These are phyloP conservation scores for Paraphysoderma sedebokerense DNA, from an alignment of 371 early-diverging fungal species.

Conservation along the genomic window DNA sequence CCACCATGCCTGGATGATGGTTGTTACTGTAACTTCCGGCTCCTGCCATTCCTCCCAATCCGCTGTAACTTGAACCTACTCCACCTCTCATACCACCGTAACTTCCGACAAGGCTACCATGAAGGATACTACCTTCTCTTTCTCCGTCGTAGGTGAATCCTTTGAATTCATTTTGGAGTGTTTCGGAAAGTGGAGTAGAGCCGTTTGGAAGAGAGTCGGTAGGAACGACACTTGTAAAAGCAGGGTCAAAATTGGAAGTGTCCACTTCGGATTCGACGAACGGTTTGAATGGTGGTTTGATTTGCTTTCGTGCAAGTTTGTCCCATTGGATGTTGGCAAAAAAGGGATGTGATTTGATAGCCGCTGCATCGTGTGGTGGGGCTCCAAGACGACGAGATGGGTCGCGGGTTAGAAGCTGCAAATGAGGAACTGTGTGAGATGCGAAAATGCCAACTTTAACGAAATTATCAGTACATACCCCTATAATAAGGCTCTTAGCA, in stretches of 20 bases:
- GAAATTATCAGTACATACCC: conserved; percentile 7
- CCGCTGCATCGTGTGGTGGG: conserved; percentile 50
- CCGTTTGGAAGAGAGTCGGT: conserved; percentile 38
- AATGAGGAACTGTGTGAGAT: conserved; percentile 12
- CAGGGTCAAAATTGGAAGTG: conserved; percentile 15
- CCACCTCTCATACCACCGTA: too few species aligned
- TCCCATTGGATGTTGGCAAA: conserved; percentile 78
- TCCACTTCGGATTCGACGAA: conserved; percentile 17
- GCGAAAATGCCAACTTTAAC: background rate
- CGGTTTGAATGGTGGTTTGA: conserved; percentile 60
- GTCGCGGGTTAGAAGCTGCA: conserved; percentile 49
- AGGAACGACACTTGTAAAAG: conserved; percentile 17
- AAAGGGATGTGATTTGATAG: conserved; percentile 69
- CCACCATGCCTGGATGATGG: too few species aligned
- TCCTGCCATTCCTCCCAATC: too few species aligned
- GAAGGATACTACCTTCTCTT: conserved; percentile 35
- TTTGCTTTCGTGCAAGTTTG: conserved; percentile 30
- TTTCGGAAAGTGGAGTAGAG: conserved; percentile 54
- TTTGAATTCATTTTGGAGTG: conserved; percentile 83
- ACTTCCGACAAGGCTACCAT: too few species aligned
- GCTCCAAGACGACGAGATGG: conserved; percentile 43
- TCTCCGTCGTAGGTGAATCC: conserved; percentile 75
- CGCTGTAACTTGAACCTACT: too few species aligned
- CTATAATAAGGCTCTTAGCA: conserved; percentile 30
- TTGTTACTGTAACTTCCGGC: too few species aligned